phyloP scores from a whole-genome alignment of 768 basidiomycete species.

The Clitopilus hobsonii region DNA sequence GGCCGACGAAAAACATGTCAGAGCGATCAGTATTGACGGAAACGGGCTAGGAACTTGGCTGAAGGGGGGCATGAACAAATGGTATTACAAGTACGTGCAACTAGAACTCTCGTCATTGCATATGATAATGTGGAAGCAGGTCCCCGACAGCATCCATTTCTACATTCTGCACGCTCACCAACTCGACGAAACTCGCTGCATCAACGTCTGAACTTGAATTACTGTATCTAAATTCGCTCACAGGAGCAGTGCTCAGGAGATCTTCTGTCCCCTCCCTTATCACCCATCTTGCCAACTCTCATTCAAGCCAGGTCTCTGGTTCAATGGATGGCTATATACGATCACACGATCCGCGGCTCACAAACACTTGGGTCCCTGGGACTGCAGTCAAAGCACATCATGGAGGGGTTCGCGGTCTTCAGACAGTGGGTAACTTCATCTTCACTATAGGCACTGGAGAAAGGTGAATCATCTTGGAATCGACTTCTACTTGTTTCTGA shows the following conservation, averaged over 20 bases:
- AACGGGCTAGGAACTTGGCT: constrained; percentile 74
- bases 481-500: not conserved
- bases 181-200: constrained; percentile 52
- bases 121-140: constrained; percentile 12
- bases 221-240: constrained; percentile 67
- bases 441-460: constrained; percentile 86
- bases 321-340: constrained; percentile 72
- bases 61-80: constrained; percentile 83
- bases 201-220: constrained; percentile 60
- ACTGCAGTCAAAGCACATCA: constrained; percentile 71
- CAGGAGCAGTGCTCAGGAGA: constrained; percentile 60
- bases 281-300: constrained; percentile 63
- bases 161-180: constrained; percentile 43
- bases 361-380: constrained; percentile 42
- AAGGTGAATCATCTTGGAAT: constrained; percentile 44
- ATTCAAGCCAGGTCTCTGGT: constrained; percentile 62
- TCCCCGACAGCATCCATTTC: constrained; percentile 24
- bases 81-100: constrained; percentile 62
- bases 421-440: constrained; percentile 71
- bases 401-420: constrained; percentile 78
- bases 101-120: not conserved
- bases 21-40: constrained; percentile 55
- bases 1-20: constrained; percentile 76
- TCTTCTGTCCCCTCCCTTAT: constrained; percentile 51
- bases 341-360: constrained; percentile 62